Conservation (phyloP, 148 eudicot species). For the Diospyros kaki region DNA sequence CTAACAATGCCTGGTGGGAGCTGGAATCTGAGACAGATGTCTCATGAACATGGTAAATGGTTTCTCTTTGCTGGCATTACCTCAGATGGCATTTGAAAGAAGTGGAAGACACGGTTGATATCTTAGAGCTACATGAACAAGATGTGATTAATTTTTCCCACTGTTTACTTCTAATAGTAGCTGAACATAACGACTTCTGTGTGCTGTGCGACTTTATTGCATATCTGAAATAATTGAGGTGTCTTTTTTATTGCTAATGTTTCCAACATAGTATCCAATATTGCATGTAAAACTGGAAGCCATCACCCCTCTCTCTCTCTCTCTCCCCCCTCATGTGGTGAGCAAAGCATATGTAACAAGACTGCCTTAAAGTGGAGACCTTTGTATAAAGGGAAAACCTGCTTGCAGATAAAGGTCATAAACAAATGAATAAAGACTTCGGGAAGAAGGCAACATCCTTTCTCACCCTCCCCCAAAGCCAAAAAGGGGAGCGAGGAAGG, state of each 20-base stretch:
- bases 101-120: not conserved
- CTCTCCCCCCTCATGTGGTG: no score
- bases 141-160: not conserved
- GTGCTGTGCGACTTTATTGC: conserved; percentile 3
- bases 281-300: not conserved
- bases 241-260: not conserved
- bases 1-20: conserved; percentile 37
- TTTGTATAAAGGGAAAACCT: no score
- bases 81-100: not conserved
- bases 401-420: no score
- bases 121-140: not conserved
- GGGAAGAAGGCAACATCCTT: no score
- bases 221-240: not conserved
- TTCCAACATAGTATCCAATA: not conserved
- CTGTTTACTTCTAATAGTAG: not conserved
- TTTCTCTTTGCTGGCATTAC: not conserved
- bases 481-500: no score
- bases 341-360: no score
- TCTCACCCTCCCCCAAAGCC: no score
- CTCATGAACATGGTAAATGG: conserved; percentile 10
- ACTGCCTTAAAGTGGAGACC: no score
- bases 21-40: conserved; percentile 22
- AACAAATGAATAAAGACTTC: no score
- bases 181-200: not conserved
- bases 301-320: no score